Percentiles rank a stretch among this genome's conserved stretches.
Evolutionary conservation across 192 early-diverging fungal species (phyloP).

Genomic region (Podila epicladia): DNA sequence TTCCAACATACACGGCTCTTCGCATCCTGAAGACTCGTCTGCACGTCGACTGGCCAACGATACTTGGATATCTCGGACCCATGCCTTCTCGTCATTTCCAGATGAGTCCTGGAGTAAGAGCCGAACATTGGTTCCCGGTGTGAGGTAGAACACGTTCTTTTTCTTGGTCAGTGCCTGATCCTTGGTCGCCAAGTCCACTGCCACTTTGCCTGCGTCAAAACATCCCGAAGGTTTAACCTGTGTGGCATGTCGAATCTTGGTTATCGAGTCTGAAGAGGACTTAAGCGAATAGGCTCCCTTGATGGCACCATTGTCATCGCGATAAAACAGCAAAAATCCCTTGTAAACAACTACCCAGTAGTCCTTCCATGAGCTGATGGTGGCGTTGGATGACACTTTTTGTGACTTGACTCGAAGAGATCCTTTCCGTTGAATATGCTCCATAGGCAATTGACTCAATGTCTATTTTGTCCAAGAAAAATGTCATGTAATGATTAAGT

Average conservation of each 20-base stretch:
- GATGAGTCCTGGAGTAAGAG: constrained; percentile 36
- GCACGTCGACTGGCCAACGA: constrained; percentile 33
- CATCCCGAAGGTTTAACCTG: constrained; percentile 48
- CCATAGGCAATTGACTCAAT: constrained; percentile 52
- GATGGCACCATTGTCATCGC: constrained; percentile 33
- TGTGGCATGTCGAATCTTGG: constrained; percentile 12
- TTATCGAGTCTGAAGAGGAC: constrained; percentile 18
- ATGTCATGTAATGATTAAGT: not conserved
- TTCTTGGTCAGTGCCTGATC: constrained; percentile 34
- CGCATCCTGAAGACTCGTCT: constrained; percentile 25
- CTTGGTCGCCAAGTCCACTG: constrained; percentile 24
- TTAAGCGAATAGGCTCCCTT: constrained; percentile 19
- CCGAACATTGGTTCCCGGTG: constrained; percentile 38
- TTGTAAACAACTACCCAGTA: constrained; percentile 49
- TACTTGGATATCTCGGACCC: constrained; percentile 35
- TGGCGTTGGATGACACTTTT: constrained; percentile 39
- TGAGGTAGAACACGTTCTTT: constrained; percentile 40
- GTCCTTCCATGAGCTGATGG: constrained; percentile 51
- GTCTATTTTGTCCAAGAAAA: constrained; percentile 25
- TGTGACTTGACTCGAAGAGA: constrained; percentile 59
- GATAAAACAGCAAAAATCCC: constrained; percentile 41
- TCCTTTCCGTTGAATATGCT: constrained; percentile 51
- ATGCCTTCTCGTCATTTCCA: constrained; percentile 32
- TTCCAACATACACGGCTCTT: constrained; percentile 20
- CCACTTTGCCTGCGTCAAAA: constrained; percentile 36